Conservation (phyloP, 2,329 filamentous ascomycete genomes). For the Botrytis pseudocinerea region DNA sequence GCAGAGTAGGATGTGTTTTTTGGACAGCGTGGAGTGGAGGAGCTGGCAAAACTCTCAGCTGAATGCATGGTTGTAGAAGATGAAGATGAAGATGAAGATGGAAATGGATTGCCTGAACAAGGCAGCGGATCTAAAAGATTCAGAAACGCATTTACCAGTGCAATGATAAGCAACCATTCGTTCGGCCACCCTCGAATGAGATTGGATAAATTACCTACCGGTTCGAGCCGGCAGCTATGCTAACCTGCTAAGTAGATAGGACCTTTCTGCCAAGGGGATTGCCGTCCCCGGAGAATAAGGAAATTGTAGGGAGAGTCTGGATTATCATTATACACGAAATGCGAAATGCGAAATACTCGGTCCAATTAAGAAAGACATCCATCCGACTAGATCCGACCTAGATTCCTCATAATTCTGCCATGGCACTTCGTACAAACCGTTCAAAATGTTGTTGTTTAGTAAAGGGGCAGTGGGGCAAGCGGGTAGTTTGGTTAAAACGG, state of each 20-base stretch:
- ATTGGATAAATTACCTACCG: not conserved
- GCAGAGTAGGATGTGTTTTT: too few species aligned
- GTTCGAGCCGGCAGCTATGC: not conserved
- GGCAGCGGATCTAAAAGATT: not conserved
- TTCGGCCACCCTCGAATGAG: not conserved
- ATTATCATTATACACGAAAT: not conserved
- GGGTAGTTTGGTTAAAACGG: not conserved
- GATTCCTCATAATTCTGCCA: not conserved
- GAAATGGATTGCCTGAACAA: not conserved
- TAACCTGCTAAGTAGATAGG: too few species aligned
- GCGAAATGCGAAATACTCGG: not conserved
- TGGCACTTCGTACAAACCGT: not conserved
- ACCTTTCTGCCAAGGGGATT: not conserved
- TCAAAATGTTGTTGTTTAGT: not conserved
- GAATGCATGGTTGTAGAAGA: not conserved
- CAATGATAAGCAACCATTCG: not conserved
- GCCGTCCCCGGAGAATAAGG: not conserved
- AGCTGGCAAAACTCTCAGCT: not conserved
- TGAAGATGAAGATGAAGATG: not conserved
- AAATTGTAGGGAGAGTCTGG: not conserved
- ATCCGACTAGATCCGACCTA: not conserved
- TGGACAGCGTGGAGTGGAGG: not conserved
- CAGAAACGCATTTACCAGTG: not conserved
- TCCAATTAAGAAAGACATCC: not conserved
- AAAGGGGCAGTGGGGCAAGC: not conserved